phyloP scores from a whole-genome alignment of 495 filamentous ascomycete genomes.

The Penicillium robsamsonii region DNA sequence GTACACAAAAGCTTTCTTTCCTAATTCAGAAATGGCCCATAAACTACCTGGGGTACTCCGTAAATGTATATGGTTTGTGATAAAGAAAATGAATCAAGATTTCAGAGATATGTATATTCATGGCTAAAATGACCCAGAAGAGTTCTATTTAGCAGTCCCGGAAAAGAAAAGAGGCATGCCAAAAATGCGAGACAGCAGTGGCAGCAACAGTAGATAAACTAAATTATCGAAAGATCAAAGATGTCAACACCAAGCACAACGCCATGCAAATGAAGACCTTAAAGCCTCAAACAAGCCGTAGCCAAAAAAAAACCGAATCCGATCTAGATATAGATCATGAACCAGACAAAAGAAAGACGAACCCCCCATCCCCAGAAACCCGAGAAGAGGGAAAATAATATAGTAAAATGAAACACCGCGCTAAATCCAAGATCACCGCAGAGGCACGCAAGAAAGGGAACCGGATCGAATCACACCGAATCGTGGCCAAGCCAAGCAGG shows the following conservation, averaged over 20 bases:
- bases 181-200: conserved; percentile 5
- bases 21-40: neutral
- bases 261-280: conserved; percentile 25
- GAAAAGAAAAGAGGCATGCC: conserved; percentile 7
- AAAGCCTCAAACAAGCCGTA: conserved; percentile 9
- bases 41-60: neutral
- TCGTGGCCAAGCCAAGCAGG: conserved; percentile 3
- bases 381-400: conserved; percentile 10
- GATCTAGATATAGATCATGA: conserved; percentile 20
- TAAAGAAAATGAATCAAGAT: neutral
- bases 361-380: conserved; percentile 1
- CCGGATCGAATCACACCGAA: neutral
- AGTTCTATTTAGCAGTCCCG: conserved; percentile 19
- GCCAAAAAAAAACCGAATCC: conserved; percentile 13
- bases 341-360: conserved; percentile 4
- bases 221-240: neutral
- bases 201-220: neutral
- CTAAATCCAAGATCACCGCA: conserved; percentile 24
- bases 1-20: neutral
- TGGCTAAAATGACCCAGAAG: conserved; percentile 18
- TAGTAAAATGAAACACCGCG: conserved; percentile 31
- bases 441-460: neutral
- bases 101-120: conserved; percentile 6
- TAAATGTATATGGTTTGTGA: neutral
- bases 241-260: conserved; percentile 13